Evolutionary conservation across 192 early-diverging fungal species (phyloP), one percentile per base, ranked within the genome.

Genomic region (Ramicandelaber brevisporus): DNA sequence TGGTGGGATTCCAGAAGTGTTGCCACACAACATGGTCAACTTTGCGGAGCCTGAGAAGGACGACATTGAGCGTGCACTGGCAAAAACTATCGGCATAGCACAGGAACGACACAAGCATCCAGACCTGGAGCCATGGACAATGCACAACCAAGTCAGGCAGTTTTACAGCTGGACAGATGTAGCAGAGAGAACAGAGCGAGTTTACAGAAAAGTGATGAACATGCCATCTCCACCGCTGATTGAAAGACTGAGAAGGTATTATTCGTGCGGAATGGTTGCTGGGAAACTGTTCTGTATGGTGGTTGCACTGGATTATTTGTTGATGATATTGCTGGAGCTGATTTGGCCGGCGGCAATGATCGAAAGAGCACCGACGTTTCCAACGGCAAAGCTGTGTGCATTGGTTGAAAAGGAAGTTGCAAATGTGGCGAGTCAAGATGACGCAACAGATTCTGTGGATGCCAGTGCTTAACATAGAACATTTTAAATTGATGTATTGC

Each of bases 111-210:
- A 38, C 21, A 52, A 51, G 11, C 50, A 57, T 28, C 55, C 63
- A 12, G 60, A 75, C 27, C 54, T 73, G 12, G 48, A 68, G 29
- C 71, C 74, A 6, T 52, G 38, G 31, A 49, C 48, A 27, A 70
- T 88, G 30, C 85, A 98, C 40, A 57, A 65, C 21, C 61, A 75
- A 25, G 68, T 98, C 5, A 70, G 74, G 35, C 63, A 68, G 26
- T 95, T 95, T 83, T 98, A 98, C 50, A 81, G 76, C 43, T 98
- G 92, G 92, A 59, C 63, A 14, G 74, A 98, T 48, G 85, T 98
- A 14, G 88, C 92, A 5, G 68, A 81, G 41, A 50, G 92, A 25
- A 98, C 88, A 1, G 84, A 59, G 43, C 32, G 55, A 38, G 84
- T 93, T 8, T 93, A 97, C 39, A 50, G 63, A 17, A 48, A 59